phyloP scores from a whole-genome alignment of 441 rosid genomes.

The Croton laevigatus region DNA sequence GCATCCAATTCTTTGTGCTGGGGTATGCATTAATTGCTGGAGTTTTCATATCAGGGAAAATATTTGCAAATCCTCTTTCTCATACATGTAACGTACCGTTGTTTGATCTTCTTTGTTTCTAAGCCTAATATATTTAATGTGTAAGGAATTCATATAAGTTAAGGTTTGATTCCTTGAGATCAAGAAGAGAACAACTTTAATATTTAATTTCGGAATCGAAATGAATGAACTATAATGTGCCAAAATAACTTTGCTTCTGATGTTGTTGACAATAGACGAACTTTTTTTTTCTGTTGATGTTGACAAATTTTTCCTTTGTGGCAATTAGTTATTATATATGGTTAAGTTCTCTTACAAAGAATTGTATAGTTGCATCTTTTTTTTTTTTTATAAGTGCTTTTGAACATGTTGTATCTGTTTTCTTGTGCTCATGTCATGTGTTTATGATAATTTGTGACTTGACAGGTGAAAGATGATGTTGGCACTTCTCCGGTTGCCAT shows the following conservation, averaged over 20 bases:
- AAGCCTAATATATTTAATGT: too few species aligned
- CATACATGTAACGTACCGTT: not conserved
- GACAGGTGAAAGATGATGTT: constrained; percentile 42
- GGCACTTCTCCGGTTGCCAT: constrained; percentile 75
- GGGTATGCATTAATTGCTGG: not conserved
- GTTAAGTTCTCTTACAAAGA: too few species aligned
- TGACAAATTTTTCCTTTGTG: not conserved
- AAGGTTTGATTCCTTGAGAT: not conserved
- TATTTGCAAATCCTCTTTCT: not conserved
- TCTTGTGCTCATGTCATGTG: constrained; percentile 3
- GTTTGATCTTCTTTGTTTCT: not conserved
- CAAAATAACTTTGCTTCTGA: not conserved
- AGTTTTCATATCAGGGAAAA: not conserved
- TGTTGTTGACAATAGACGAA: not conserved
- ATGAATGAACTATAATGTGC: not conserved
- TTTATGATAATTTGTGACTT: constrained; percentile 7
- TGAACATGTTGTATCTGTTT: constrained; percentile 14
- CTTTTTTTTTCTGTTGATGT: not conserved
- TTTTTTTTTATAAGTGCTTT: not conserved
- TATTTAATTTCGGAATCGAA: not conserved
- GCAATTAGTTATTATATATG: not conserved
- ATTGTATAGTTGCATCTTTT: not conserved
- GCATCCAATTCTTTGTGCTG: not conserved
- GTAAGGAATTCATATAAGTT: not conserved
- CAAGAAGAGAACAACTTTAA: not conserved